These are phyloP conservation scores for Amanita fuliginea DNA, from an alignment of 768 basidiomycete species.

Conservation along the genomic window DNA sequence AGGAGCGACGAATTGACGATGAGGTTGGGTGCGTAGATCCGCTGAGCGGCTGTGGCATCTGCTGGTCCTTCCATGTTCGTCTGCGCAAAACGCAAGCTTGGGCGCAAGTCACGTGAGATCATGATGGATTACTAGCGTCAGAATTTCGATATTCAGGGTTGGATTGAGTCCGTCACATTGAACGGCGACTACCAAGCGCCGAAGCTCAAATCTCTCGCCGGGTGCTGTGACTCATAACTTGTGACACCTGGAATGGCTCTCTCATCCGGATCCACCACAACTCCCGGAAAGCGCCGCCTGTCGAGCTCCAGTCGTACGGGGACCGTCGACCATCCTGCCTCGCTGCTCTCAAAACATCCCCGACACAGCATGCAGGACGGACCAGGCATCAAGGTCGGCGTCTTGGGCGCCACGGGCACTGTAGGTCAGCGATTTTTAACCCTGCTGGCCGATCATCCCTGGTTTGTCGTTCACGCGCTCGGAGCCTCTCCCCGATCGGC, in stretches of 20 bases:
- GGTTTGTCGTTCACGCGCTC: constrained; percentile 77
- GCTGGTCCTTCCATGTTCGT: constrained; percentile 35
- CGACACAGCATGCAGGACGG: constrained; percentile 24
- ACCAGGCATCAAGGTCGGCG: constrained; percentile 40
- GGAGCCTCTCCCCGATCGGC: constrained; percentile 87
- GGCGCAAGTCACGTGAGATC: constrained; percentile 7
- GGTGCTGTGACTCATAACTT: no score
- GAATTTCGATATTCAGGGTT: neutral
- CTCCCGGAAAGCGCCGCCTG: constrained; percentile 6
- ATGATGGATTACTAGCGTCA: neutral
- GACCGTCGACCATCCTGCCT: constrained; percentile 11
- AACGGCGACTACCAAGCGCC: neutral
- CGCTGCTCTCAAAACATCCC: constrained; percentile 21
- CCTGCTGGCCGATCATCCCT: constrained; percentile 80
- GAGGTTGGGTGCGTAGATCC: constrained; percentile 58
- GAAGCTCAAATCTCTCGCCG: no score
- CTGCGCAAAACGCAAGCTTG: neutral
- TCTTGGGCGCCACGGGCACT: constrained; percentile 86
- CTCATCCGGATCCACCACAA: constrained; percentile 1
- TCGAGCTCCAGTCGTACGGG: constrained; percentile 16
- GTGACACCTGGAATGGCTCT: neutral
- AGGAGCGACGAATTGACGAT: constrained; percentile 47
- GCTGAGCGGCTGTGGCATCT: constrained; percentile 44
- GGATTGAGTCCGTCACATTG: neutral
- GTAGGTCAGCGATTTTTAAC: constrained; percentile 94